Evolutionary conservation across 106 monocot genomes (phyloP), one percentile per base, ranked within the genome.

Genomic region (Acorus calamus): DNA sequence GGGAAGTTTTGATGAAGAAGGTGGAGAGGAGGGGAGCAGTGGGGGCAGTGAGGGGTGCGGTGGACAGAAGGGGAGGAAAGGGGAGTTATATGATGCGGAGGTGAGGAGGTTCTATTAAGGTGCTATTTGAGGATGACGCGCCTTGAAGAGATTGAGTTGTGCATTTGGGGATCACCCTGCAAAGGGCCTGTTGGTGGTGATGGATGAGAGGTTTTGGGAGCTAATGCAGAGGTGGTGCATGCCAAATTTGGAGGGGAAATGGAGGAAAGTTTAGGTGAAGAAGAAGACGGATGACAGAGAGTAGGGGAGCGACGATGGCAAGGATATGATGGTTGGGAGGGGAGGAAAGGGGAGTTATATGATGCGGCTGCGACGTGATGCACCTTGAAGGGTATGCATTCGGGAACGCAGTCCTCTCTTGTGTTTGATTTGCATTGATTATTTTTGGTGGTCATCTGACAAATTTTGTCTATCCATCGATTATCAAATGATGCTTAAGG

Each of bases 101-200:
- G 91, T 88, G 74, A 76, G 74, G 64, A 82, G 87, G 66, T 98
- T 98, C 70, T 98, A 98, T n/a, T 57, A 83, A 79, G 60, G 79
- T 79, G 65, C 67, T 91, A 0, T 98, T 98, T 57, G 28, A 0
- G 28, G 76, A 85, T 77, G 89, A 87, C 44, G 78, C 79, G n/a
- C 79, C 65, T 6, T 82, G 67, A 78, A 47, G 11, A 62, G 60
- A 53, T 49, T 45, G 3, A 50, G 28, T 28, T 28, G 1, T 28
- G 28, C 28, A 28, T 28, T 28, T 28, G 28, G 28, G 28, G 28
- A 28, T 28, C 28, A 1, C 28, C 28, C 28, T 28, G 82, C 77
- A 13, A 88, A 88, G 82, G 91, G 91, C 60, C 87, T 87, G 1
- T 44, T 98, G 74, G 96, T 98, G 62, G 59, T 74, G 43, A 87